Conservation (phyloP, 345 rosid genomes). For the Salix udensis region DNA sequence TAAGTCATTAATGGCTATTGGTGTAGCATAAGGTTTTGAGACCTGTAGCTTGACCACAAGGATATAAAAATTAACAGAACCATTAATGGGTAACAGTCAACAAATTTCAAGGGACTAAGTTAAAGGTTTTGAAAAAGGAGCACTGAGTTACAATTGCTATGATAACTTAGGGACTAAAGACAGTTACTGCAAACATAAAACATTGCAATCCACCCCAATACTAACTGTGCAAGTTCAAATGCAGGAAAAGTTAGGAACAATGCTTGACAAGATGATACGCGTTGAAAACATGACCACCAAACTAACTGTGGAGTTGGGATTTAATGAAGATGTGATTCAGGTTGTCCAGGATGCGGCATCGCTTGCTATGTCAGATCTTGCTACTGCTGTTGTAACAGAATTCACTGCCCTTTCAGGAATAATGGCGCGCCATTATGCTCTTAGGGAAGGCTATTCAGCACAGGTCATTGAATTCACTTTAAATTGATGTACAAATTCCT, state of each 20-base stretch:
- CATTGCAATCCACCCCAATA: no score
- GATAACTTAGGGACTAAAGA: no score
- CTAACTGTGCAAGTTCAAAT: no score
- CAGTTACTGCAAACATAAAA: no score
- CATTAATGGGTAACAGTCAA: no score
- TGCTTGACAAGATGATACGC: conserved; percentile 82
- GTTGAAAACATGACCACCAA: conserved; percentile 50
- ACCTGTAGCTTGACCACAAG: no score
- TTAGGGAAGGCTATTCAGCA: conserved; percentile 78
- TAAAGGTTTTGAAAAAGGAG: no score
- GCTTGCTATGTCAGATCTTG: conserved; percentile 95
- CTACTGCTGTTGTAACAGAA: conserved; percentile 86
- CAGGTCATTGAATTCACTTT: conserved; percentile 48
- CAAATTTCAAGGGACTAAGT: no score
- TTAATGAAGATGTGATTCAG: conserved; percentile 48
- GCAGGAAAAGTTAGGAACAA: conserved; percentile 94
- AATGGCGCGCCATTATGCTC: conserved; percentile 97
- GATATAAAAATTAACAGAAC: no score
- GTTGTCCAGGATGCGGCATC: conserved; percentile 73
- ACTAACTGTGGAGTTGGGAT: conserved; percentile 48
- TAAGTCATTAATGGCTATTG: no score
- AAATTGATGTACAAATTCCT: not conserved
- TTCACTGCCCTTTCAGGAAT: conserved; percentile 88
- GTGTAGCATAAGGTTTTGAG: no score
- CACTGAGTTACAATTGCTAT: no score